Conservation (phyloP, 176 grass and related monocot species). For the Lolium rigidum region DNA sequence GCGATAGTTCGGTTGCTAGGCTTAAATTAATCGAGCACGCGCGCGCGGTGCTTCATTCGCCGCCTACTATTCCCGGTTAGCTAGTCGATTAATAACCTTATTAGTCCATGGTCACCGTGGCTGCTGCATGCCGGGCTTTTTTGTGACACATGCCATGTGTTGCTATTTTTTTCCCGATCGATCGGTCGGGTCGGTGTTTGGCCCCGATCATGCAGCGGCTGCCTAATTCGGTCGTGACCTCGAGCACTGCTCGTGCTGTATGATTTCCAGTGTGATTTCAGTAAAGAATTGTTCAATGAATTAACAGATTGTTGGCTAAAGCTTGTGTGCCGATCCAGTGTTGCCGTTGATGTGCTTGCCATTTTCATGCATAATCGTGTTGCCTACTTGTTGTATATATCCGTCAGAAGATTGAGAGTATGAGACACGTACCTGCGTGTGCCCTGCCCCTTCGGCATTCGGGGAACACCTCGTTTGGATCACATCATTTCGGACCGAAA, state of each 20-base stretch:
- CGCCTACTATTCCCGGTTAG: constrained; percentile 22
- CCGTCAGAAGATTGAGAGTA: too few species aligned
- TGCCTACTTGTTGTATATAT: neutral
- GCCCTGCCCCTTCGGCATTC: too few species aligned
- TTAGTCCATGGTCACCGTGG: constrained; percentile 35
- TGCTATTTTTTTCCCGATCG: neutral
- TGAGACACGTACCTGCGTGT: too few species aligned
- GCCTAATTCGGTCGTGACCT: neutral
- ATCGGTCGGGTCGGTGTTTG: constrained; percentile 45
- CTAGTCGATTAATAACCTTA: constrained; percentile 36
- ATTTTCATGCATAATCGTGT: constrained; percentile 9
- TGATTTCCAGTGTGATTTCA: constrained; percentile 50
- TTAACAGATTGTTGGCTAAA: constrained; percentile 45
- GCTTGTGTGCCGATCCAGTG: neutral
- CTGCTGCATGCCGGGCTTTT: constrained; percentile 50
- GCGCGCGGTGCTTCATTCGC: neutral
- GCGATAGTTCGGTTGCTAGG: constrained; percentile 35
- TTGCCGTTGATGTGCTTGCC: neutral
- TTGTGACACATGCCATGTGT: constrained; percentile 49
- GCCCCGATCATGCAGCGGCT: constrained; percentile 37
- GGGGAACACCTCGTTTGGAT: too few species aligned
- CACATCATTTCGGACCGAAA: too few species aligned
- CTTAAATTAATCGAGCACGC: constrained; percentile 42
- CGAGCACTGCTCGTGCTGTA: constrained; percentile 38
- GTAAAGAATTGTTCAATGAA: constrained; percentile 39